Evolutionary conservation across 148 eudicot species (phyloP), one percentile per base, ranked within the genome.

Genomic region (Heliamphora exappendiculata): DNA sequence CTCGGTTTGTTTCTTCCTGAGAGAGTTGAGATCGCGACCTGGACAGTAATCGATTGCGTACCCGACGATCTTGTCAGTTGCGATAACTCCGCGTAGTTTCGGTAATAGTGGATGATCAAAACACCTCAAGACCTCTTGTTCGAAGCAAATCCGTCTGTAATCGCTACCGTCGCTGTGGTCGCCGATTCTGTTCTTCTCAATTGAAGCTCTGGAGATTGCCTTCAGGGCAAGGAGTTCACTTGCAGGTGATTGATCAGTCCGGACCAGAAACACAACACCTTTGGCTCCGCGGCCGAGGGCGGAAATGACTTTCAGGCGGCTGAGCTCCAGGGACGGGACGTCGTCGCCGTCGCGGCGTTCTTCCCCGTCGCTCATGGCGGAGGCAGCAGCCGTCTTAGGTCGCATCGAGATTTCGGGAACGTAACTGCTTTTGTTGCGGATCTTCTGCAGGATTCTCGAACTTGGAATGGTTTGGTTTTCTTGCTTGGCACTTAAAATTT

Each of bases 21-120:
- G 78, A 33, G 75, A 80, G 67, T 83, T 81, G 44, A 95, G 91
- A 89, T 90, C 91, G 3, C 89, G 79, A 26, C 98, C 98, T 1
- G 96, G 81, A 73, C 98, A 94, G 76, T 88, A 95, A 92, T 95
- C 98, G 44, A 95, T 92, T 0, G 96, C 93, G 49, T 92, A 92
- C 0, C 97, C 97, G 34, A 90, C 82, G 51, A 94, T 70, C 66
- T 82, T 77, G 5, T 87, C 89, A 0, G 96, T 89, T 36, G 78
- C 73, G 28, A 92, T 19, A 67, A 89, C 83, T 29, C 96, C 98
- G 33, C 83, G 82, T 28, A 94, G 82, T 78, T 76, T 90, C 5
- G 98, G 98, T 65, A 94, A 76, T n/a, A 94, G 84, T 0, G 98
- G 94, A 36, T 92, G 91, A 26, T 83, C 76, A 0, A 90, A 79